Percentiles rank a stretch among this genome's conserved stretches.
Evolutionary conservation across 164 flowering plant genomes (phyloP).

Genomic region (Euptelea pleiosperma): DNA sequence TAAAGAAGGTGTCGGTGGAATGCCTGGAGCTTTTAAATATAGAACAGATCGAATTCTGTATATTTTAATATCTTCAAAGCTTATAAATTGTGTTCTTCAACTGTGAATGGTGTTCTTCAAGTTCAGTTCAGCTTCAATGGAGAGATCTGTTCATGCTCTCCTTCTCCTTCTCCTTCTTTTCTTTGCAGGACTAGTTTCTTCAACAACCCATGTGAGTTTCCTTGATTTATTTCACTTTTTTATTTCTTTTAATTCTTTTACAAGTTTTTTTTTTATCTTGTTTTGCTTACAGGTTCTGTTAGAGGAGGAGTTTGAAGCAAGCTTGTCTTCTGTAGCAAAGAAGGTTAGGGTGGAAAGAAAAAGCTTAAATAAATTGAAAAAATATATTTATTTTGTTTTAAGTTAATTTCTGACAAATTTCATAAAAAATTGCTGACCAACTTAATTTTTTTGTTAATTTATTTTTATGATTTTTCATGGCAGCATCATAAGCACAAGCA

Average conservation of each 20-base stretch:
- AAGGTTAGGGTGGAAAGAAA: background rate
- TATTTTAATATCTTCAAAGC: no score
- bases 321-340: background rate
- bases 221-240: background rate
- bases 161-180: background rate
- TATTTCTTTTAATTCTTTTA: background rate
- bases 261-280: background rate
- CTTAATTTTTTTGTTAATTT: background rate
- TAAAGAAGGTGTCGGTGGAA: no score
- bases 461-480: background rate
- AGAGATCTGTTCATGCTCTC: slow-evolving; percentile 2
- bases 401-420: background rate
- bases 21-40: no score
- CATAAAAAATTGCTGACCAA: background rate
- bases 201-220: background rate
- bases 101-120: no score
- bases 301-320: background rate
- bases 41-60: no score
- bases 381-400: no score
- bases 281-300: background rate
- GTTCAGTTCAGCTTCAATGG: background rate
- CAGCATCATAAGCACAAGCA: slow-evolving; percentile 17
- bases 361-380: no score
- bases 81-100: no score
- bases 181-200: background rate